Evolutionary conservation across 768 basidiomycete genomes (phyloP), one percentile per base, ranked within the genome.

Genomic region (Suillus variegatus): DNA sequence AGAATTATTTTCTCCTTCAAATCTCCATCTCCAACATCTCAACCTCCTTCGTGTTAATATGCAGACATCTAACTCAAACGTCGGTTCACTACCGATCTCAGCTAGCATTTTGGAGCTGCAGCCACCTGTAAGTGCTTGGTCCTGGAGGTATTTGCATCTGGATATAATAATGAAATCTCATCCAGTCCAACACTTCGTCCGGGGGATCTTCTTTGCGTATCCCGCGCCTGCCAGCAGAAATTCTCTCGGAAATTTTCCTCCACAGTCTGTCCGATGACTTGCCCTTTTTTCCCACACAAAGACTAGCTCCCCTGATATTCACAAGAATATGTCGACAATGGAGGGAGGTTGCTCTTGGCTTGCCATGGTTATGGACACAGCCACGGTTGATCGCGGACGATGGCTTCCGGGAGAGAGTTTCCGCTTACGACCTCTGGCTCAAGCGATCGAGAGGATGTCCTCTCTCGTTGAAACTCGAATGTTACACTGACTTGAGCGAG

Each of bases 321-420:
- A 73, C 79, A 25, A 70, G 70, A 44, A 79, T 86, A 13, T 83
- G 81, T 66, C 72, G 71, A 2, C 64, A 73, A 5, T 86, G 85
- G 85, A 79, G 78, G 65, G 63, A 71, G 10, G 63, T 85, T 16
- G 79, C 75, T 32, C 52, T 75, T 14, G 71, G 73, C 9, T 81
- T 80, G 0, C 82, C 85, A 6, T 76, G 74, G 60, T 72, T 86
- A 38, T 86, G 85, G 85, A 78, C 80, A 13, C 77, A 79, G 1
- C 82, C 86, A 2, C 22, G 14, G 9, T 69, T 76, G 41, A 57
- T 64, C 20, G 61, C 65, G 40, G 64, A 61, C 32, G 6, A 55
- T 64, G 41, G 38, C 38, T 61, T 32, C 6, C 32, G 56, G 13
- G 67, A 61, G 52, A 65, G 65, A 52, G 25, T 3, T 28, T 8